A percentile compares a stretch with the other conserved stretches of the same genome.
These are phyloP conservation scores for Arxiozyma bovina DNA, from an alignment of 1,139 yeast genomes.

Conservation along the genomic window DNA sequence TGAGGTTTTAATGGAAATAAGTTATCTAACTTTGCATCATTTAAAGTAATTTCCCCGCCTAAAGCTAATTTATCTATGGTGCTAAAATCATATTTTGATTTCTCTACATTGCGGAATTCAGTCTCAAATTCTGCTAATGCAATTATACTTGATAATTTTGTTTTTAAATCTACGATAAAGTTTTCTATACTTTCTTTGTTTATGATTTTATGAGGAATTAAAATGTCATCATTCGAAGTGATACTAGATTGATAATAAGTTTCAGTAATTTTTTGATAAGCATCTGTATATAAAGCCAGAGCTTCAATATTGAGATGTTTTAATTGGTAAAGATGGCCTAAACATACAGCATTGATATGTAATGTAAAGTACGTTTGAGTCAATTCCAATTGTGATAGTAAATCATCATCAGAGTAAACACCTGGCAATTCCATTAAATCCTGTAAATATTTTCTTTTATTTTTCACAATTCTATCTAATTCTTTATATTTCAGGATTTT, in stretches of 20 bases:
- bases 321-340: conserved; percentile 24
- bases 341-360: conserved; percentile 19
- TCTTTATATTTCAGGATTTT: conserved; percentile 35
- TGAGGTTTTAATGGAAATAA: conserved; percentile 43
- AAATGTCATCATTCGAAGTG: conserved; percentile 8
- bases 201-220: conserved; percentile 18
- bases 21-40: conserved; percentile 34
- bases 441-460: conserved; percentile 30
- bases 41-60: conserved; percentile 17
- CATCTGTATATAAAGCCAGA: conserved; percentile 25
- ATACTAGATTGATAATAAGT: conserved; percentile 11
- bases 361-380: conserved; percentile 18
- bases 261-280: conserved; percentile 11
- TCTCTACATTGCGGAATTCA: conserved; percentile 1
- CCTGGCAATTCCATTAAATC: conserved; percentile 79
- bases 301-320: conserved; percentile 26
- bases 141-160: conserved; percentile 22
- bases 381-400: conserved; percentile 44
- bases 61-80: conserved; percentile 38
- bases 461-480: conserved; percentile 26
- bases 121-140: conserved; percentile 29
- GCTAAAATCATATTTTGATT: conserved; percentile 8
- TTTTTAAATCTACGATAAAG: conserved; percentile 14
- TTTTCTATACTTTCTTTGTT: conserved; percentile 11
- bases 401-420: conserved; percentile 74